Percentiles rank a stretch among this genome's conserved stretches.
phyloP scores from a whole-genome alignment of 2,329 filamentous ascomycete species.

The Colletotrichum cereale region DNA sequence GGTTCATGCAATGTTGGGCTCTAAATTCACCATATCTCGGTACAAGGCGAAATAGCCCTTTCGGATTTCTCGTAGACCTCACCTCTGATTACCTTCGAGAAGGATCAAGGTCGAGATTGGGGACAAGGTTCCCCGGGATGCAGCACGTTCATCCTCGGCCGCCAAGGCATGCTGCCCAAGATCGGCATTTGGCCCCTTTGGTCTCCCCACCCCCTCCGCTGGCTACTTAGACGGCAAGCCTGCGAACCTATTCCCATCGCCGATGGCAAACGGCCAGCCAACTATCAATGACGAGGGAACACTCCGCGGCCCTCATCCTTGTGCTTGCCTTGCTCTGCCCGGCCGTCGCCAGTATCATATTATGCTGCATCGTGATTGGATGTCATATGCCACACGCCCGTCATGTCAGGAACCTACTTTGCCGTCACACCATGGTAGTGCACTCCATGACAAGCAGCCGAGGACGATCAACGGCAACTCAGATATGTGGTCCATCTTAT shows the following conservation, averaged over 20 bases:
- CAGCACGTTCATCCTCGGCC: constrained; percentile 33
- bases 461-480: constrained; percentile 9
- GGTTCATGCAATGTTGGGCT: constrained; percentile 9
- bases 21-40: constrained; percentile 18
- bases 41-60: constrained; percentile 12
- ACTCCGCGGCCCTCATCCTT: background rate
- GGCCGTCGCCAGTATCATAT: constrained; percentile 12
- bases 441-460: background rate
- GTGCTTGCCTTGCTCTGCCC: background rate
- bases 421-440: constrained; percentile 1
- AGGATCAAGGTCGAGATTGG: background rate
- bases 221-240: background rate
- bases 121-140: too few species aligned
- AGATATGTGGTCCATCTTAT: background rate
- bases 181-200: background rate
- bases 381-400: constrained; percentile 24
- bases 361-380: constrained; percentile 7
- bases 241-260: background rate
- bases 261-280: background rate
- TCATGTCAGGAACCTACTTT: constrained; percentile 16
- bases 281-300: background rate
- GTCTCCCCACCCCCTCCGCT: background rate
- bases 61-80: constrained; percentile 15
- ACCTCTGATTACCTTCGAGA: background rate
- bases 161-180: constrained; percentile 1